Evolutionary conservation across 116 monocot genomes (phyloP).

Genomic region (Iris pallida): DNA sequence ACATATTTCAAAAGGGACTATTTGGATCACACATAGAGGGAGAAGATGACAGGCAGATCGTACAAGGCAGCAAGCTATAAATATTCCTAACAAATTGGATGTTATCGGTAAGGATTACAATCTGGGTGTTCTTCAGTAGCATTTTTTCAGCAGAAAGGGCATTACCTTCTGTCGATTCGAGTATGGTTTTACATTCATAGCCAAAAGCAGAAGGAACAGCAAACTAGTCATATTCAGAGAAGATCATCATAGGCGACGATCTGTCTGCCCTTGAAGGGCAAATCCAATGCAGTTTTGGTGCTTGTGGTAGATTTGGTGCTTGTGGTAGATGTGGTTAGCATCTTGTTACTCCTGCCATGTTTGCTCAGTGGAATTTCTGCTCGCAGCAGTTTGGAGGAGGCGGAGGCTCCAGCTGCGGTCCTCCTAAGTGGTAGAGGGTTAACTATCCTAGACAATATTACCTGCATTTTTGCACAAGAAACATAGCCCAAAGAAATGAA

Average conservation of each 20-base stretch:
- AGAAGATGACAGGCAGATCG: too few species aligned
- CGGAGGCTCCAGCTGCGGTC: slow-evolving; percentile 14
- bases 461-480: slow-evolving; percentile 21
- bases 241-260: slow-evolving; percentile 64
- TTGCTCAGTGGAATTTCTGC: slow-evolving; percentile 37
- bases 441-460: slow-evolving; percentile 31
- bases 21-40: too few species aligned
- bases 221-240: slow-evolving; percentile 19
- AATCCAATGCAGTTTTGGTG: slow-evolving; percentile 16
- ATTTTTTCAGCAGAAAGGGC: too few species aligned
- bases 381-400: slow-evolving; percentile 36
- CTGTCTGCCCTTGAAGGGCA: slow-evolving; percentile 30
- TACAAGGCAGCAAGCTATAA: too few species aligned
- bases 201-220: too few species aligned
- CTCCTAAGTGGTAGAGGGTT: slow-evolving; percentile 36
- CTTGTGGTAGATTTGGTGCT: too few species aligned
- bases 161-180: too few species aligned
- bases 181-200: too few species aligned
- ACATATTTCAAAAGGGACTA: too few species aligned
- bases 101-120: too few species aligned
- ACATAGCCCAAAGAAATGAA: not conserved
- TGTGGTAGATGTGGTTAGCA: slow-evolving; percentile 16
- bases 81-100: too few species aligned
- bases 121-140: too few species aligned
- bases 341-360: slow-evolving; percentile 40